Evolutionary conservation across 805 yeast species (phyloP).

Genomic region (Ogataea ramenticola): DNA sequence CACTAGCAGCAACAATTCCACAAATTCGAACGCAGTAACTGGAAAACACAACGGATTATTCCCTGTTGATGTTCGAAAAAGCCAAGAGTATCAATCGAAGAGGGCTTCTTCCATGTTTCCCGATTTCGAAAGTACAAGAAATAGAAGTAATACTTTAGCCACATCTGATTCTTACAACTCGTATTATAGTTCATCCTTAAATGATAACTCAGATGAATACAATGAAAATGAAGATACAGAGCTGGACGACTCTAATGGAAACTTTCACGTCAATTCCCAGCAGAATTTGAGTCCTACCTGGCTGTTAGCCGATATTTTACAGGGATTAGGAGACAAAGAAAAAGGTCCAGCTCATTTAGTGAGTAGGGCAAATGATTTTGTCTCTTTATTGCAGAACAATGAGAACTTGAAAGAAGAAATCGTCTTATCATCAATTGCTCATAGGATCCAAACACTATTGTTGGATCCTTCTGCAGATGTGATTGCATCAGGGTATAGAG

Average conservation of each 20-base stretch:
- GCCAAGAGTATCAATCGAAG: neutral
- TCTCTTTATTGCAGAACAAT: conserved; percentile 44
- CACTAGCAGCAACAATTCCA: neutral
- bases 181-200: conserved; percentile 9
- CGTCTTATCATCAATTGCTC: conserved; percentile 48
- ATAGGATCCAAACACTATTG: conserved; percentile 53
- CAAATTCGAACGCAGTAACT: neutral
- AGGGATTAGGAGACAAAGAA: conserved; percentile 45
- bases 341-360: conserved; percentile 44
- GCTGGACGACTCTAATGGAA: neutral
- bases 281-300: conserved; percentile 42
- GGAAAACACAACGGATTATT: neutral
- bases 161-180: conserved; percentile 12
- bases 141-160: conserved; percentile 16
- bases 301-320: conserved; percentile 56
- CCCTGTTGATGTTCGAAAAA: neutral
- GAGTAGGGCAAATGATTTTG: conserved; percentile 59
- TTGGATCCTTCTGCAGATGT: conserved; percentile 44
- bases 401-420: conserved; percentile 62
- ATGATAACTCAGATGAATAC: conserved; percentile 6
- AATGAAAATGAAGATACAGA: neutral
- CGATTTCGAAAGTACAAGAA: conserved; percentile 17
- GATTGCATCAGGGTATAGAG: conserved; percentile 68
- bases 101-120: conserved; percentile 6
- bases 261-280: conserved; percentile 1